A percentile compares a stretch with the other conserved stretches of the same genome.
phyloP scores from a whole-genome alignment of 768 basidiomycete genomes.

The Boletus insuetus region DNA sequence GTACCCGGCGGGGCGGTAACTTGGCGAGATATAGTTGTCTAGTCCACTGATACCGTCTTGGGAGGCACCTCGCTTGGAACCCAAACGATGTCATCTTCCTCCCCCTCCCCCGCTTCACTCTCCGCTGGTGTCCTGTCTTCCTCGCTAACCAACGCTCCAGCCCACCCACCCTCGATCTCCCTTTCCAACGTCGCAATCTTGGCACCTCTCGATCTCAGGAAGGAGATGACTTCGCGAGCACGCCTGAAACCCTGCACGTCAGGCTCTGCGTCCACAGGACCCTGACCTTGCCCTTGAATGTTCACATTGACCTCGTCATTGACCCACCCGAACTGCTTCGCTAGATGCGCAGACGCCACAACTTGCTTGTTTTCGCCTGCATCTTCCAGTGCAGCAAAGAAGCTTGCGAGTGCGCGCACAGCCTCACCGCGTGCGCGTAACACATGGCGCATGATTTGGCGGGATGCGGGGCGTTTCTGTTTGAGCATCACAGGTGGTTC shows the following conservation, averaged over 20 bases:
- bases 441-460: constrained; percentile 85
- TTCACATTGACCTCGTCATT: constrained; percentile 29
- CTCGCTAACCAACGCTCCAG: constrained; percentile 57
- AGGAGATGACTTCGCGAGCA: constrained; percentile 70
- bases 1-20: constrained; percentile 3
- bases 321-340: constrained; percentile 39
- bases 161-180: constrained; percentile 67
- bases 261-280: constrained; percentile 14
- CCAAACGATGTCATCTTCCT: constrained; percentile 35
- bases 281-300: constrained; percentile 23
- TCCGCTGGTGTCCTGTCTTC: constrained; percentile 26
- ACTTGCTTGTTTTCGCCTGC: constrained; percentile 45
- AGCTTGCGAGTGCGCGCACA: constrained; percentile 65
- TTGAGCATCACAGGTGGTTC: constrained; percentile 40
- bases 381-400: constrained; percentile 64
- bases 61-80: constrained; percentile 17
- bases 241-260: constrained; percentile 52
- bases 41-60: constrained; percentile 9
- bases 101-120: constrained; percentile 25
- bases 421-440: constrained; percentile 84
- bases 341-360: constrained; percentile 49
- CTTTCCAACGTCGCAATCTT: constrained; percentile 53
- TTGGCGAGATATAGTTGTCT: constrained; percentile 5
- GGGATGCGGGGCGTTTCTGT: constrained; percentile 60
- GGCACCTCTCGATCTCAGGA: constrained; percentile 69